Evolutionary conservation across 2,329 filamentous ascomycete species (phyloP), one percentile per base, ranked within the genome.

Genomic region (Exophiala mesophila): DNA sequence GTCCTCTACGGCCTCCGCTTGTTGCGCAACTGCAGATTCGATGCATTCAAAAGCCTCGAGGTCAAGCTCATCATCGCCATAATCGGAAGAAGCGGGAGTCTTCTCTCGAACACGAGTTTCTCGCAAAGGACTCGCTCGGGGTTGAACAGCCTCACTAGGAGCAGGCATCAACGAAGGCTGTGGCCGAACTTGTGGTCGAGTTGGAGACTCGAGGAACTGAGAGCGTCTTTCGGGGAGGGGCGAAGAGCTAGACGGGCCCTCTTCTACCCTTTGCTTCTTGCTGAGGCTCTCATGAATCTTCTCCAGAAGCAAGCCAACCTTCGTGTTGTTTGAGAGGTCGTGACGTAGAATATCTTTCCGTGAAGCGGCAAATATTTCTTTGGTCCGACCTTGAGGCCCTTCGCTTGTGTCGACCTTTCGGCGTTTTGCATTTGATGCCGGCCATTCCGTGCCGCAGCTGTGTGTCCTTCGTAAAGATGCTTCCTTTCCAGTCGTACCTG

Each of bases 371-470:
- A 70, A 70, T 8, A 66, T 59, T 23, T 64, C 59, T 20, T 73
- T 72, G 43, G 71, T 69, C 50, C 64, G 67, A 46, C 70, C 72
- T 10, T 56, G 50, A 16, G 66, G 59, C 6, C 23, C 23, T 39
- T 62, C 50, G 31, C 50, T 61, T 23, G 69, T 70, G 36, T 80
- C 76, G 5, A 78, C 57, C 53, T 74, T 82, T 53, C 81, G 74
- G 50, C 81, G 72, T 61, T 89, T 89, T 1, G 65, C 50, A 41
- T 65, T 67, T n/a, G 70, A 70, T 3, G 62, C 67, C n/a, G 83
- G 81, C 74, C 82, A 85, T 53, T 84, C 76, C 17, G 76, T 70
- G 13, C 81, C 82, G 57, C 80, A 85, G 59, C 82, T 88, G 45
- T 81, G 74, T 2, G 82, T 74, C 52, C 82, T 75, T 54, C 82